Percentiles rank a stretch among this genome's conserved stretches.
Evolutionary conservation across 2,329 filamentous ascomycete genomes (phyloP).

Genomic region (Penicillium digitatum): DNA sequence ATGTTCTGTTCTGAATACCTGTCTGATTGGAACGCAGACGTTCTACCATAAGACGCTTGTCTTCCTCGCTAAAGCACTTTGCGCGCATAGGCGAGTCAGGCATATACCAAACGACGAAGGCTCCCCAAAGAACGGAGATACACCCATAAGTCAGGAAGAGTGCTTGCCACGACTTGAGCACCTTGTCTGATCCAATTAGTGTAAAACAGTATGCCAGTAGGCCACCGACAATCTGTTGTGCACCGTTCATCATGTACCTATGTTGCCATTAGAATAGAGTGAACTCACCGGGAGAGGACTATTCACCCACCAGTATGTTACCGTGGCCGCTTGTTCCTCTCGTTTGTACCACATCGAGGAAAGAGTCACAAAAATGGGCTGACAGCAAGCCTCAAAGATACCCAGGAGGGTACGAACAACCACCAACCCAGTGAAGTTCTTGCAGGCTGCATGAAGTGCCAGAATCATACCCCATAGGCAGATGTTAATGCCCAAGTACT

Average conservation of each 20-base stretch:
- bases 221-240: constrained; percentile 68
- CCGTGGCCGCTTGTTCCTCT: constrained; percentile 62
- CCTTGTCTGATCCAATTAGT: constrained; percentile 49
- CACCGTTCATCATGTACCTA: constrained; percentile 70
- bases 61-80: constrained; percentile 63
- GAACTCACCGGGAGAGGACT: accelerated
- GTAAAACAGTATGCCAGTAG: constrained; percentile 58
- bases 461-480: constrained; percentile 61
- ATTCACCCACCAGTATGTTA: constrained; percentile 59
- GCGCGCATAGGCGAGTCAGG: constrained; percentile 69
- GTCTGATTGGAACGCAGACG: constrained; percentile 60
- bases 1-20: constrained; percentile 56
- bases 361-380: constrained; percentile 64
- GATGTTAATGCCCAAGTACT: constrained; percentile 62
- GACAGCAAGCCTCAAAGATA: constrained; percentile 66
- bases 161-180: constrained; percentile 63
- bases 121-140: constrained; percentile 60
- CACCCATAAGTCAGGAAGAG: constrained; percentile 65
- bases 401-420: constrained; percentile 63
- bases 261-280: neutral
- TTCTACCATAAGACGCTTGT: constrained; percentile 62
- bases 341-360: constrained; percentile 68
- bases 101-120: constrained; percentile 61
- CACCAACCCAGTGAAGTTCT: constrained; percentile 58
- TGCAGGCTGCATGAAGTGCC: constrained; percentile 58